phyloP scores from a whole-genome alignment of 1,284 basidiomycete species.

The Rhizopogon hawkerae region DNA sequence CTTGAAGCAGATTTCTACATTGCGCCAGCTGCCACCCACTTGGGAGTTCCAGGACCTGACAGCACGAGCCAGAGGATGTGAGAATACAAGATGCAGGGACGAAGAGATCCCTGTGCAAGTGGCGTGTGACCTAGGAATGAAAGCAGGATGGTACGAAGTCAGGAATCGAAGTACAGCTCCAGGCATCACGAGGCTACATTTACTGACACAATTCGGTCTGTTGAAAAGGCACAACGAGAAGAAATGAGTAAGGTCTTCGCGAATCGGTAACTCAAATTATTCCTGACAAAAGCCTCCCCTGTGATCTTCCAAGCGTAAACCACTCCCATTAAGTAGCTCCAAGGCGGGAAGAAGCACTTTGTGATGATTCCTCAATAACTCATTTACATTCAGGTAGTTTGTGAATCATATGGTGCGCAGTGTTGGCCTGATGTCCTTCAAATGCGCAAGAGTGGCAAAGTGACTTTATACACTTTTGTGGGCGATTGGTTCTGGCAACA shows the following conservation, averaged over 20 bases:
- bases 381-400: constrained; percentile 14
- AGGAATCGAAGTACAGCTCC: no score
- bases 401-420: constrained; percentile 20
- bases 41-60: no score
- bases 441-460: constrained; percentile 11
- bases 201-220: neutral
- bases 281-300: constrained; percentile 20
- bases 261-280: neutral
- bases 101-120: no score
- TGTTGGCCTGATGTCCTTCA: constrained; percentile 14
- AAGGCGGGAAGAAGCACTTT: constrained; percentile 10
- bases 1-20: no score
- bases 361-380: constrained; percentile 15
- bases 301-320: constrained; percentile 21
- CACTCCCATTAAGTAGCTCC: neutral
- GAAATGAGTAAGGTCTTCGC: neutral
- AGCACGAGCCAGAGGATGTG: no score
- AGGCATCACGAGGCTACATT: neutral
- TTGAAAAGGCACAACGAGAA: neutral
- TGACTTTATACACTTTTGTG: constrained; percentile 5
- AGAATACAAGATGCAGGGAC: no score
- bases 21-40: no score
- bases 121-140: no score
- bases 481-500: constrained; percentile 4
- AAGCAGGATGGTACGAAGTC: no score